Evolutionary conservation across 2,329 filamentous ascomycete genomes (phyloP).

Genomic region (Fusarium falciforme): DNA sequence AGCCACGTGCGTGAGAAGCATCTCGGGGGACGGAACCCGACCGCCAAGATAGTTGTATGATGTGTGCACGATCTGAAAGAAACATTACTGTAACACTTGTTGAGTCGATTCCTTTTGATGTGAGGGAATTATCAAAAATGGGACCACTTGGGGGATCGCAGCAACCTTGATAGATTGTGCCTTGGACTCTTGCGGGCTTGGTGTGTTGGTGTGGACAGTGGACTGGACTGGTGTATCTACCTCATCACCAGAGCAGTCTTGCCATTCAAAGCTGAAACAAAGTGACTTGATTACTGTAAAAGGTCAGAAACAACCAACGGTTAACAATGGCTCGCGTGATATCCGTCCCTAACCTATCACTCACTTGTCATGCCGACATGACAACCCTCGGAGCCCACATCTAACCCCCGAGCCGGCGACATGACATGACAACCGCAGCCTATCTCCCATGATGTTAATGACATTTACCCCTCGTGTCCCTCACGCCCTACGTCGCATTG

Average conservation of each 20-base stretch:
- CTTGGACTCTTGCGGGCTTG: neutral
- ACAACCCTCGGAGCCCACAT: conserved; percentile 23
- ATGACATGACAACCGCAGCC: neutral
- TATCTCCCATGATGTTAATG: conserved; percentile 28
- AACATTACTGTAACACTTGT: neutral
- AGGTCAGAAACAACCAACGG: neutral
- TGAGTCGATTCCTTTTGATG: neutral
- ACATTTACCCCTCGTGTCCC: conserved; percentile 37
- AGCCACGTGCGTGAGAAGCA: neutral
- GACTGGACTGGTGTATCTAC: neutral
- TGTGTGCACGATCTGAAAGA: neutral
- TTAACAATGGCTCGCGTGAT: neutral
- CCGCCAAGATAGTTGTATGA: neutral
- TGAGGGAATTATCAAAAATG: neutral
- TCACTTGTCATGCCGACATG: neutral
- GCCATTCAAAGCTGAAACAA: neutral
- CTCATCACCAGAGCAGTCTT: neutral
- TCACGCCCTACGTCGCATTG: conserved; percentile 30
- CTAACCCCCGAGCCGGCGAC: conserved; percentile 18
- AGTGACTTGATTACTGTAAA: neutral
- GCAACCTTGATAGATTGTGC: neutral
- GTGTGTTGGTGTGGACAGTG: neutral
- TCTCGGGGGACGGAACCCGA: neutral
- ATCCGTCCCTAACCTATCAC: neutral
- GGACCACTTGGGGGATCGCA: neutral